Evolutionary conservation across 2,329 filamentous ascomycete species (phyloP), one percentile per base, ranked within the genome.

Genomic region (Thielaviopsis musarum): DNA sequence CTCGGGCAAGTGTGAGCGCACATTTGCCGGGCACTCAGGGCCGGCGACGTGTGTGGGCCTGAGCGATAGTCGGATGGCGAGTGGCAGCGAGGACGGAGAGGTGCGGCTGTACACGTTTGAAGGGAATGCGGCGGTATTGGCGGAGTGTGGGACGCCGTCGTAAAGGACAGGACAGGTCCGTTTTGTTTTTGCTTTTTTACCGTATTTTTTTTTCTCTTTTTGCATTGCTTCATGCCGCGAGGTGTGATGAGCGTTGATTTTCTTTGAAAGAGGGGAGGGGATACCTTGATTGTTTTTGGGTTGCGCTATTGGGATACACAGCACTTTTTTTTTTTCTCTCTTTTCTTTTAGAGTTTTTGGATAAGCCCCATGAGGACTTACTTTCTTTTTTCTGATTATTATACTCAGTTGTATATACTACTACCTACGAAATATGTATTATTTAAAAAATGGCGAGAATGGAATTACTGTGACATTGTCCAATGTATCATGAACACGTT

Each of bases 11-110:
- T 95, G 91, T 70, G 91, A 97, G 70, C 79, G 90, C 55, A 97
- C 91, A 2, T 91, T 95, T 67, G 90, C 88, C 2, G 91, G 91
- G 0, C 93, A 97, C 70, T 81, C 84, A 1, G 91, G 89, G 0
- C 91, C 93, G 0, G 90, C 97, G 2, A 97, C 91, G 2, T 97
- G 91, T 68, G 86, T 97, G 48, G 91, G 88, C 1, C 75, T 98
- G 6, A 94, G 89, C 66, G 93, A 97, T 68, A 88, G 85, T 65
- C 80, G 88, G 49, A 86, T 98, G 75, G 88, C 89, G 30, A 95
- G 87, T 65, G 93, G 91, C 5, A 89, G 91, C 66, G 93, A 97
- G 70, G 93, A 98, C 69, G 88, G 88, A 64, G 90, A 95, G 66
- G 88, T 96, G 38, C 77, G 91, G 57, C 77, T 98, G 66, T 90